phyloP scores from a whole-genome alignment of 306 rosid genomes.

The Arachis stenosperma region DNA sequence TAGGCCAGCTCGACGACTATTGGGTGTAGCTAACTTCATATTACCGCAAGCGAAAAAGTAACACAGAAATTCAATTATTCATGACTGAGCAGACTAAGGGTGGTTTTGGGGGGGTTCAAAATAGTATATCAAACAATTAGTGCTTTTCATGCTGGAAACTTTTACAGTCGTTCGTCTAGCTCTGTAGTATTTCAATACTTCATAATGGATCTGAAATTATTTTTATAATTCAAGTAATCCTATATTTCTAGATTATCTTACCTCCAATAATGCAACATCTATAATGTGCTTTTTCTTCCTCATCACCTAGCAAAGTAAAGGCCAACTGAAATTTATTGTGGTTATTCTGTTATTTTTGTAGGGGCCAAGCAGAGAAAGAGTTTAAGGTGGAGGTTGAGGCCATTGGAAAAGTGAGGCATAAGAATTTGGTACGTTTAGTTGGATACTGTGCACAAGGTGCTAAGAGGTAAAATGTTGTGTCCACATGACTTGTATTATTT shows the following conservation, averaged over 20 bases:
- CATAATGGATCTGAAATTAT: conserved; percentile 8
- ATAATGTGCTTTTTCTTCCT: neutral
- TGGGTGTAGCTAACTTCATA: neutral
- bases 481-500: conserved; percentile 11
- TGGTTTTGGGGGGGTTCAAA: too few species aligned
- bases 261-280: conserved; percentile 3
- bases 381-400: conserved; percentile 99
- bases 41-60: neutral
- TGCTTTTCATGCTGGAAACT: neutral
- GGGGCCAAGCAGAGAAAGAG: conserved; percentile 99
- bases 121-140: too few species aligned
- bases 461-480: conserved; percentile 65
- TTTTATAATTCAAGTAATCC: conserved; percentile 14
- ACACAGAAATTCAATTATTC: conserved; percentile 12
- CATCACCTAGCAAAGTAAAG: neutral
- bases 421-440: conserved; percentile 91
- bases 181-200: conserved; percentile 6
- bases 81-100: too few species aligned
- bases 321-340: conserved; percentile 17
- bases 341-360: conserved; percentile 26
- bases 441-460: conserved; percentile 96
- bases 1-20: conserved; percentile 18
- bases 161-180: neutral
- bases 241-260: conserved; percentile 13
- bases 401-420: conserved; percentile 97